Base-by-base conservation (phyloP, 2,329 filamentous ascomycete genomes). In the Fusarium irregulare region DNA sequence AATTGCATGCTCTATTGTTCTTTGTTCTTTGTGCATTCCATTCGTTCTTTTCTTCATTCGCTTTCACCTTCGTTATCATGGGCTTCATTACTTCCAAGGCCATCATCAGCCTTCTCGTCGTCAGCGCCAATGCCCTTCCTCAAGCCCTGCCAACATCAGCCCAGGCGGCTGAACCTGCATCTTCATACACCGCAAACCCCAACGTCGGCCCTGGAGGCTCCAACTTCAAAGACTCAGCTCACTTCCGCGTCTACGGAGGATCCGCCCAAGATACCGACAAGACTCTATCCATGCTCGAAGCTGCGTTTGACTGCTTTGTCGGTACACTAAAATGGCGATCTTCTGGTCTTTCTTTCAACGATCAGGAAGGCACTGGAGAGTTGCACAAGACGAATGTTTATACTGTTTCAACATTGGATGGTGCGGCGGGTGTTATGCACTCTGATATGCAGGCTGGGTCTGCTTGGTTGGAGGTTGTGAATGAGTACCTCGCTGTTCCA, bases 381-480 rank as follows among this genome's bases (percentile, higher is more conserved):
- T 83, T 73, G 64, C 80, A 80, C 68, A 86, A 86, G 74, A 80
- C 80, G 47, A 86, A 86, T 64, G 58, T 85, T 37, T 86, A 85
- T 73, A 74, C 78, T 2, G 80, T 85, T 23, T 73, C 70, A 11
- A 68, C 62, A 0, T 64, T 85, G 5, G 70, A 76, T 0, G 77
- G 75, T 11, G 82, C 83, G 2, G 83, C 83, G 7, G 82, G 80
- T 20, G 78, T 82, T 25, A 84, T 82, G 68, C 79, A 80, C 50
- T 80, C 80, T 1, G 83, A 85, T 57, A 56, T 50, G 2, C 60
- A 69, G 13, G 75, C 78, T 0, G 84, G 84, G 2, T 73, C 83
- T 41, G 78, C 78, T 23, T 86, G 76, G 65, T 72, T 86, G 42
- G 81, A 85, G 58, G 82, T 86, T 4, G 77, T 82, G 6, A 70